A percentile compares a stretch with the other conserved stretches of the same genome.
Evolutionary conservation across 176 grass and related monocot genomes (phyloP).

Genomic region (Triticum aestivum): DNA sequence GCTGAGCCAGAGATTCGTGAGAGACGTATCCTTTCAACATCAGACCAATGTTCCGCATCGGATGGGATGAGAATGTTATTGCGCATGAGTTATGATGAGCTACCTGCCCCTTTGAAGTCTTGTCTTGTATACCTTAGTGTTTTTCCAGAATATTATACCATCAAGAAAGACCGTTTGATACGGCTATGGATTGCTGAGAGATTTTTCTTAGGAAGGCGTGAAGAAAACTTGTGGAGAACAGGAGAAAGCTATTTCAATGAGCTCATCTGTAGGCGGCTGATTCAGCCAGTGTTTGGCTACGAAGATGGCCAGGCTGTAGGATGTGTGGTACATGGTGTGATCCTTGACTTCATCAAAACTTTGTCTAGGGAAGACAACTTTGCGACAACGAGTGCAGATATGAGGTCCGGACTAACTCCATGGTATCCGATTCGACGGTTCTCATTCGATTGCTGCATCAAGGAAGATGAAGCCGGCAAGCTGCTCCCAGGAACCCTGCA

Average conservation of each 20-base stretch:
- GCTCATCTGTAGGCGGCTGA: neutral
- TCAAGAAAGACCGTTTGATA: neutral
- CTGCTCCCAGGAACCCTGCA: neutral
- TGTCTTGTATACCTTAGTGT: neutral
- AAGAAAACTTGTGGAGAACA: neutral
- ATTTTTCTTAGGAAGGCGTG: neutral
- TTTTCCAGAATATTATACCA: neutral
- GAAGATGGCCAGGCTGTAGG: neutral
- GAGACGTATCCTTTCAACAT: neutral
- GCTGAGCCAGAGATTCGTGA: neutral
- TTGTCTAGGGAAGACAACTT: neutral
- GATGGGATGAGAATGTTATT: neutral
- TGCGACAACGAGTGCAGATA: neutral
- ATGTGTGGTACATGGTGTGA: neutral
- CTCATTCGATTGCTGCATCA: neutral
- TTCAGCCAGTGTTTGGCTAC: neutral
- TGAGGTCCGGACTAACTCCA: neutral
- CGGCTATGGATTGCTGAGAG: neutral
- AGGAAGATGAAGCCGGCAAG: neutral
- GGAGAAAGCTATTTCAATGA: neutral
- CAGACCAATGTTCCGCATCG: neutral
- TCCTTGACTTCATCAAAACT: slow-evolving; percentile 9
- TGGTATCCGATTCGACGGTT: neutral
- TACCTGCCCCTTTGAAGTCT: neutral
- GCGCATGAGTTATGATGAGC: neutral